phyloP scores from a whole-genome alignment of 352 stramenopile genomes.

The Aphanomyces astaci region DNA sequence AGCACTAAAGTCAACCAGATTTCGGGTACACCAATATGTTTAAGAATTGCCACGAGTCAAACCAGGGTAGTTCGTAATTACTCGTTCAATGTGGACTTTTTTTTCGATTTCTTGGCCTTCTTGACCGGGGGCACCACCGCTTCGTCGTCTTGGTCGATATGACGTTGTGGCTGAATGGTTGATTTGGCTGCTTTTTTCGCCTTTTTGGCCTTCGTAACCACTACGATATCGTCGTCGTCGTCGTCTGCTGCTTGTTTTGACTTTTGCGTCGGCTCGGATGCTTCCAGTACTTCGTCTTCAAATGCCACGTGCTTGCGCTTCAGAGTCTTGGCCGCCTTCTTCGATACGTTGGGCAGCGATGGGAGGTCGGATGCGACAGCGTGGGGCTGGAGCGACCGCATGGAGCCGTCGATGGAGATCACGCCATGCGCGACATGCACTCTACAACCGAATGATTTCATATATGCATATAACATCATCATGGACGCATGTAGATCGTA shows the following conservation, averaged over 20 bases:
- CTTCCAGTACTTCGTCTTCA: conserved; percentile 24
- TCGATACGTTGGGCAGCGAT: background rate
- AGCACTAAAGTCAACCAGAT: no score
- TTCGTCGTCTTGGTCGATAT: conserved; percentile 29
- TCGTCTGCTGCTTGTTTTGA: conserved; percentile 24
- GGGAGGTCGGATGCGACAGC: background rate
- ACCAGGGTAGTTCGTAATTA: conserved; percentile 21
- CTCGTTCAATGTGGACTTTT: conserved; percentile 29
- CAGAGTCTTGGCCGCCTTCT: background rate
- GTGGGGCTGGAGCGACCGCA: conserved; percentile 32
- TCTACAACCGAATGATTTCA: no score
- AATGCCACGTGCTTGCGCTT: conserved; percentile 3
- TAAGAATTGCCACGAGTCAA: no score
- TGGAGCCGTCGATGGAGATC: conserved; percentile 72
- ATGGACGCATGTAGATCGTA: conserved; percentile 22
- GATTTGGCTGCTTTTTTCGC: conserved; percentile 27
- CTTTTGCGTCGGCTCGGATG: conserved; percentile 7
- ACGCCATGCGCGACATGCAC: conserved; percentile 68
- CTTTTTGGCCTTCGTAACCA: conserved; percentile 16
- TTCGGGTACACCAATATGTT: no score
- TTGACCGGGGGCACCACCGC: conserved; percentile 7
- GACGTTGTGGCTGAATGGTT: conserved; percentile 26
- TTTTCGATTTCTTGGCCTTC: conserved; percentile 28
- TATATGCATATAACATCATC: background rate
- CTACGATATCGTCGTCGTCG: background rate